Conservation (phyloP, 148 eudicot species). For the Mesembryanthemum crystallinum region DNA sequence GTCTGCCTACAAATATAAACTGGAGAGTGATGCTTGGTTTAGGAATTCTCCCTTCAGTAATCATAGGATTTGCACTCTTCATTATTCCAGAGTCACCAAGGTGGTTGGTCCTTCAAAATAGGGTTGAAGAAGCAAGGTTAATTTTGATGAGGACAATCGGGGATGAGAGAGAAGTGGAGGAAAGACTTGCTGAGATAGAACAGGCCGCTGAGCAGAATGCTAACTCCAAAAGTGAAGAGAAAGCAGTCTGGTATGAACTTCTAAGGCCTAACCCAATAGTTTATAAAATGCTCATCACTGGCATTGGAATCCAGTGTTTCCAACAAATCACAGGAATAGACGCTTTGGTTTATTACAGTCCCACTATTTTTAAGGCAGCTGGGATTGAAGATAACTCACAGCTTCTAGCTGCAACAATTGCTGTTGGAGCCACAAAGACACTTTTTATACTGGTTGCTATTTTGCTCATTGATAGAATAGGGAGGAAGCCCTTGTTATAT, state of each 20-base stretch:
- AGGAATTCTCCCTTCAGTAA: conserved; percentile 68
- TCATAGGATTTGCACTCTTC: conserved; percentile 64
- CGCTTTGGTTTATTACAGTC: conserved; percentile 82
- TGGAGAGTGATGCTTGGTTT: conserved; percentile 69
- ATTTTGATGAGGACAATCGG: conserved; percentile 63
- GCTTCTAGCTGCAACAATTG: conserved; percentile 84
- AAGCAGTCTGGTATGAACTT: conserved; percentile 71
- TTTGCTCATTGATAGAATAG: conserved; percentile 59
- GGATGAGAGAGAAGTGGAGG: conserved; percentile 56
- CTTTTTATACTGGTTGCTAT: conserved; percentile 55
- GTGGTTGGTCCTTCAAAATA: conserved; percentile 66
- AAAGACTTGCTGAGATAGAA: conserved; percentile 63
- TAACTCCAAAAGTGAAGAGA: conserved; percentile 32
- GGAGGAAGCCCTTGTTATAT: conserved; percentile 74
- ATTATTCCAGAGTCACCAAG: conserved; percentile 84
- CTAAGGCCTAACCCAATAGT: conserved; percentile 60
- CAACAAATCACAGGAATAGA: conserved; percentile 90
- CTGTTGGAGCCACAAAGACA: conserved; percentile 74
- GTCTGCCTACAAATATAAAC: conserved; percentile 29
- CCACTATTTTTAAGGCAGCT: conserved; percentile 58
- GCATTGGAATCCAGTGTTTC: conserved; percentile 70
- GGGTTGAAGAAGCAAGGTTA: conserved; percentile 64
- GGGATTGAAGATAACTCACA: conserved; percentile 54
- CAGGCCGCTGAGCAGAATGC: conserved; percentile 44
- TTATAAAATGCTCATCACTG: conserved; percentile 59